Base-by-base conservation (phyloP, 345 rosid genomes). In the Conringia planisiliqua region DNA sequence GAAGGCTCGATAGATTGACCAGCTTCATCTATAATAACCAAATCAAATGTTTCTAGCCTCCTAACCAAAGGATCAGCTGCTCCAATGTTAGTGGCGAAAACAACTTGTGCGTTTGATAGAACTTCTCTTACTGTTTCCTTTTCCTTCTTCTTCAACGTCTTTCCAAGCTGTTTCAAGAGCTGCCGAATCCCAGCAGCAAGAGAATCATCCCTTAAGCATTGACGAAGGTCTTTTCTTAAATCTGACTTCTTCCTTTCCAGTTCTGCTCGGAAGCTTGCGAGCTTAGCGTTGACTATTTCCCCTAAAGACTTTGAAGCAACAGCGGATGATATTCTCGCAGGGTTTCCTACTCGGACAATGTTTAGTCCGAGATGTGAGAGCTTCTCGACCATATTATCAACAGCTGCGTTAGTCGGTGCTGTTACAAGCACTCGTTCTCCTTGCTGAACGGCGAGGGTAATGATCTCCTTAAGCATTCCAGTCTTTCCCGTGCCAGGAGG, bases 401-500 rank as follows among this genome's bases (percentile, higher is more conserved):
- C 91, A 51, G 93, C 98, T 73, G 98, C 95, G 85, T 94, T 94
- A 67, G 97, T 91, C 50, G 98, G 97, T 13, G 97, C 98, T 40
- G 97, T 87, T 66, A 94, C 91, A 12, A 94, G 90, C 58, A 94
- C 98, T 83, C 88, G 87, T 85, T 94, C 98, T 32, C 95, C 98
- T 76, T 86, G 95, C 71, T 84, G 89, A 80, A 85, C 97, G 65
- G 97, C 85, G 44, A 82, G 86, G 42, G 82, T 71, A 70, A 89
- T 83, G 50, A 90, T 79, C 81, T 93, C 98, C 72, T 83, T 91
- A 27, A 94, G 97, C 86, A 94, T 76, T 78, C 87, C 89, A 42
- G 98, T 87, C 87, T 94, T 94, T 46, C 98, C 97, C 12, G 97
- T 88, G 62, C 98, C 98, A 46, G 98, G 98, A 62, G 98, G 98